Conservation (phyloP, 2,329 filamentous ascomycete species). For the Aspergillus bombycis region DNA sequence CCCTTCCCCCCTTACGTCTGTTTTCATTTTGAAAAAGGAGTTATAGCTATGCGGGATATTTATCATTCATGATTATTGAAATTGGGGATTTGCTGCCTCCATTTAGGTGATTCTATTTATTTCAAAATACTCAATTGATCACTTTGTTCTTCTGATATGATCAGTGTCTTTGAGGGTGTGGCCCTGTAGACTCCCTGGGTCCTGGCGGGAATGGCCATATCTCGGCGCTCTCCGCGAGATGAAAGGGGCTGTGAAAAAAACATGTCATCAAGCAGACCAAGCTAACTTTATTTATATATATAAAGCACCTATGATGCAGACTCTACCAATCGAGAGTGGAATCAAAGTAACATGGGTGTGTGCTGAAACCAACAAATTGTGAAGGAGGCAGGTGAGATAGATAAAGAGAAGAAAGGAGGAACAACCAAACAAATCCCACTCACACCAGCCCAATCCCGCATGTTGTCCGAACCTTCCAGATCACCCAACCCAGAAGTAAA, state of each 20-base stretch:
- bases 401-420: conserved; percentile 3
- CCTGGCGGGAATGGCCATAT: too few species aligned
- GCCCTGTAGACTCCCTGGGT: neutral
- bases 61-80: conserved; percentile 1
- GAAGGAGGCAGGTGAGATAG: neutral
- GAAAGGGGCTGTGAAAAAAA: neutral
- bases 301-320: conserved; percentile 7
- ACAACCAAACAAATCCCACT: conserved; percentile 16
- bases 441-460: conserved; percentile 13
- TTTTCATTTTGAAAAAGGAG: conserved; percentile 1
- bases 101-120: neutral
- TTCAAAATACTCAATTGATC: neutral
- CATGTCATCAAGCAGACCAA: neutral
- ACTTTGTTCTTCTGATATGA: neutral
- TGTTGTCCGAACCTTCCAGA: conserved; percentile 14
- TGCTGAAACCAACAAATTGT: conserved; percentile 2
- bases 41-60: neutral
- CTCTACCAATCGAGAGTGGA: conserved; percentile 6
- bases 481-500: conserved; percentile 14
- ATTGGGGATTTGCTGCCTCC: neutral
- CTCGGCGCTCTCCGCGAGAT: neutral
- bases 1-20: neutral
- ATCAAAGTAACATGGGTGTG: neutral
- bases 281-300: conserved; percentile 4
- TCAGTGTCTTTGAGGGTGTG: neutral